Evolutionary conservation across 352 stramenopile genomes (phyloP).

Genomic region (Globisporangium acanthophoron): DNA sequence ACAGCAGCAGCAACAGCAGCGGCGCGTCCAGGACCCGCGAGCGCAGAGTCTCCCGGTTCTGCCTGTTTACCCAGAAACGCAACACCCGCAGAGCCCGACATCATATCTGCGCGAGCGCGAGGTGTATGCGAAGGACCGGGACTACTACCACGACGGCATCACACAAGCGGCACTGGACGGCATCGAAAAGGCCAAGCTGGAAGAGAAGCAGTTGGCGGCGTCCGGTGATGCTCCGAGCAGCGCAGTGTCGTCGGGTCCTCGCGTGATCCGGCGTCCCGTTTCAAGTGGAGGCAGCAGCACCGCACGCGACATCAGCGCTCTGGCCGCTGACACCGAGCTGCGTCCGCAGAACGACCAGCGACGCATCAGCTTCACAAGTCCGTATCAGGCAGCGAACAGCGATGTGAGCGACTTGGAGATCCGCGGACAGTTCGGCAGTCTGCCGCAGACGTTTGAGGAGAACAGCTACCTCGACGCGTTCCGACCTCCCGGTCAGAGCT

Average conservation of each 20-base stretch:
- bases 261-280: slow-evolving; percentile 2
- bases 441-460: slow-evolving; percentile 14
- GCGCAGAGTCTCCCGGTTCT: background rate
- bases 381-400: slow-evolving; percentile 7
- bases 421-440: slow-evolving; percentile 5
- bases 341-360: slow-evolving; percentile 2
- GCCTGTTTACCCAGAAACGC: background rate
- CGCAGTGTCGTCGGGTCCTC: background rate
- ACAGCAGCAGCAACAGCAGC: background rate
- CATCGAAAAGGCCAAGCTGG: slow-evolving; percentile 7
- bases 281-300: slow-evolving; percentile 3
- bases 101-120: slow-evolving; percentile 11
- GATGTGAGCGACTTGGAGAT: slow-evolving; percentile 16
- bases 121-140: slow-evolving; percentile 9
- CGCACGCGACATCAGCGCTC: background rate
- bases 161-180: slow-evolving; percentile 8
- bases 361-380: slow-evolving; percentile 9
- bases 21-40: background rate
- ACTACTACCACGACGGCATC: slow-evolving; percentile 10
- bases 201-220: slow-evolving; percentile 2
- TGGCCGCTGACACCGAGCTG: slow-evolving; percentile 3
- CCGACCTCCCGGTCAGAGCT: slow-evolving; percentile 9
- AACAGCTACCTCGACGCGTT: slow-evolving; percentile 7
- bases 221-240: background rate
- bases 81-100: slow-evolving; percentile 2